Evolutionary conservation across 2,329 filamentous ascomycete genomes (phyloP), one percentile per base, ranked within the genome.

Genomic region (Fusarium agapanthi): DNA sequence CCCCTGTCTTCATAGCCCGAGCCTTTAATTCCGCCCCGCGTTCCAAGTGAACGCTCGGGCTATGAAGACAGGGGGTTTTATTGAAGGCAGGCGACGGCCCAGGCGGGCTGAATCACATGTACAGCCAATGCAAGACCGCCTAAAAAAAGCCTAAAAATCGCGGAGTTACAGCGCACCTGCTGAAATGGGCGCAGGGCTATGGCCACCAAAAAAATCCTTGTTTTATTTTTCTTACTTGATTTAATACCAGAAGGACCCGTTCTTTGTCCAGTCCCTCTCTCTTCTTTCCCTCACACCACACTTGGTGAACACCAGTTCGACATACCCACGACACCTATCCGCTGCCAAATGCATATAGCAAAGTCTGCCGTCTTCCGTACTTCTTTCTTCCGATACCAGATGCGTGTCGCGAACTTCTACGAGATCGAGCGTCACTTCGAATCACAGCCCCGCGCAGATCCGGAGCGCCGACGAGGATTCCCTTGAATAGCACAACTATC

Each of bases 401-500:
- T 90, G 88, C 87, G 86, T 81, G 79, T 84, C 61, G 67, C 61
- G 79, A 85, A 83, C 82, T 82, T 83, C 80, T 83, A 86, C 79
- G 82, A 84, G 79, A 81, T 83, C 71, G 82, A 85, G 75, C 83
- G 84, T 80, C 84, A 85, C 79, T 83, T 84, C 79, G 82, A 86
- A 75, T 85, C 84, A 75, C 83, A 87, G 79, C 82, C 83, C 76
- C 88, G 88, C 79, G 86, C 86, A 77, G 88, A 89, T 83, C 87
- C 88, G 68, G 85, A 89, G 84, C 87, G 88, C 78, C 88, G 88
- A 81, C 87, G 88, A 73, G 88, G 88, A 80, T 83, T 86, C 75
- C 84, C 80, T 72, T 83, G 81, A 83, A 78, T 71, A 69, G 73
- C 70, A 59, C 74, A 58, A 74, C 62, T 65, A 53, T 59, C 65